Conservation (phyloP, 805 yeast species). For the Yarrowia alimentaria region DNA sequence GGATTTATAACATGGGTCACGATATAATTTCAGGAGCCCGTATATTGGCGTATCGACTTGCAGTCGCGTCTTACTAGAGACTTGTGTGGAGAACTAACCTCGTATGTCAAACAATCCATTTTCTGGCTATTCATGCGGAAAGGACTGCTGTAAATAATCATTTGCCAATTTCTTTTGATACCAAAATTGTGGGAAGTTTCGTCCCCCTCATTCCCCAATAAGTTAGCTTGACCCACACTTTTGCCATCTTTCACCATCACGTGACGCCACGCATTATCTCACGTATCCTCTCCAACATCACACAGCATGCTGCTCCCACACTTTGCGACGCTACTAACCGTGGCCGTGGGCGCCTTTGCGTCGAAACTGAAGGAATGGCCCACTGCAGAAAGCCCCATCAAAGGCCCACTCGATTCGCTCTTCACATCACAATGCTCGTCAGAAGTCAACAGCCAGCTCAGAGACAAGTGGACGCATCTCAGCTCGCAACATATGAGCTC, state of each 20-base stretch:
- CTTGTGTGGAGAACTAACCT: no score
- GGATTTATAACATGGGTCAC: no score
- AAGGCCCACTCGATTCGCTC: slow-evolving; percentile 4
- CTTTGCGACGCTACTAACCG: slow-evolving; percentile 9
- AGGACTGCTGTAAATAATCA: no score
- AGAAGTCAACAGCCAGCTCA: slow-evolving; percentile 13
- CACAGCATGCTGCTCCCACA: slow-evolving; percentile 5
- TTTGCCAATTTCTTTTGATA: no score
- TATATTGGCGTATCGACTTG: no score
- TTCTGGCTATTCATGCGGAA: no score
- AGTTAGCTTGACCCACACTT: no score
- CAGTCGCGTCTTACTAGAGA: no score
- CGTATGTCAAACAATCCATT: no score
- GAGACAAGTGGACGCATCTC: slow-evolving; percentile 8
- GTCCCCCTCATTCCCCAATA: no score
- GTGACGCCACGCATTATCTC: slow-evolving; percentile 27
- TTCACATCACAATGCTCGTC: slow-evolving; percentile 21
- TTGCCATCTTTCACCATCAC: background rate
- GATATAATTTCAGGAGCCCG: no score
- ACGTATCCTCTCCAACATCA: background rate
- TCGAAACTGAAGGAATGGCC: slow-evolving; percentile 25
- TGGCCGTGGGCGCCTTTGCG: slow-evolving; percentile 7
- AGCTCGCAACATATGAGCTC: slow-evolving; percentile 9
- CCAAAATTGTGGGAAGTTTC: no score
- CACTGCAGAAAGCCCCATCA: slow-evolving; percentile 9